Percentiles rank a stretch among this genome's conserved stretches.
These are phyloP conservation scores for Xylaria curta DNA, from an alignment of 495 filamentous ascomycete genomes.

Conservation along the genomic window DNA sequence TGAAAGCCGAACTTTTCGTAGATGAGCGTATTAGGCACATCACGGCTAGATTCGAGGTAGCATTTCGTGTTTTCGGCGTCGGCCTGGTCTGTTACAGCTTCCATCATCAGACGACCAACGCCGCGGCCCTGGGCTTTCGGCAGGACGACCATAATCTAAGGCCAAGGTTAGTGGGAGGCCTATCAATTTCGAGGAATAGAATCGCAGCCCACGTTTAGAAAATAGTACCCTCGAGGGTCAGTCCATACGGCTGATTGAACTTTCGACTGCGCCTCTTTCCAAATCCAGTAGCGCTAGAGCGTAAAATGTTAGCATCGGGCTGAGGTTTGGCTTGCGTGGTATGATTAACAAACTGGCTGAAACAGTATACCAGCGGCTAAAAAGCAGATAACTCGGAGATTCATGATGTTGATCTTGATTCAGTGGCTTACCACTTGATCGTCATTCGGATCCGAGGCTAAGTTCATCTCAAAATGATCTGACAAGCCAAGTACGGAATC, in stretches of 20 bases:
- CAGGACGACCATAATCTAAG: constrained; percentile 67
- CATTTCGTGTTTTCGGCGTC: constrained; percentile 65
- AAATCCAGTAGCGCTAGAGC: constrained; percentile 64
- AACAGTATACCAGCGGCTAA: constrained; percentile 8
- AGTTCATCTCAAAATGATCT: neutral
- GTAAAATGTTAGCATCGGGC: constrained; percentile 5
- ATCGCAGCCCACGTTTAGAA: constrained; percentile 52
- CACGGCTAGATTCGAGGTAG: constrained; percentile 70
- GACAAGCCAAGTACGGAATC: constrained; percentile 8
- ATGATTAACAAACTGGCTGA: constrained; percentile 8
- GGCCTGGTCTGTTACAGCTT: constrained; percentile 62
- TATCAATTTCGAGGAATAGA: neutral
- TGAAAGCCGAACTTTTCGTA: constrained; percentile 71
- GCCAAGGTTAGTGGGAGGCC: neutral
- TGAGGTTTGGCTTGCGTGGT: neutral
- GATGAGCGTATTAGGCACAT: constrained; percentile 67
- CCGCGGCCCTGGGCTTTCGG: constrained; percentile 65
- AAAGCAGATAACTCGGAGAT: neutral
- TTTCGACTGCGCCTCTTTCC: constrained; percentile 65
- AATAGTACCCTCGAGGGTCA: constrained; percentile 68
- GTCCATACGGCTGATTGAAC: constrained; percentile 65
- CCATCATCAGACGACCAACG: constrained; percentile 64
- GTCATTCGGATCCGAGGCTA: neutral
- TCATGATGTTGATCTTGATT: neutral
- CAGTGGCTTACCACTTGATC: constrained; percentile 8